Evolutionary conservation across 148 eudicot genomes (phyloP), one percentile per base, ranked within the genome.

Genomic region (Rhododendron griersonianum): DNA sequence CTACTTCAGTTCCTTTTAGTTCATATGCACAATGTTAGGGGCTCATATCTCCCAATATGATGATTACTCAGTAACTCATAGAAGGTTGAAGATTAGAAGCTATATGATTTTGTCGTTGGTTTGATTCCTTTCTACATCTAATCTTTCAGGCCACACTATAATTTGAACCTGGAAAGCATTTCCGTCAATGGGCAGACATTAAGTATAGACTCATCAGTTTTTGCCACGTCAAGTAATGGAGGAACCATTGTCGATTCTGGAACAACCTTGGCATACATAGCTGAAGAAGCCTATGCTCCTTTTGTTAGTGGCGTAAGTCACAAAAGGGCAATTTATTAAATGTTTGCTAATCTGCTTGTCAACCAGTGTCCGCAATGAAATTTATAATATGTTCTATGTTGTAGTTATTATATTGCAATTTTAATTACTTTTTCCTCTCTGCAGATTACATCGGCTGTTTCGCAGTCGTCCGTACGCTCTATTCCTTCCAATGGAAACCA

Each of bases 201-300:
- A 88, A 89, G 96, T 39, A 92, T 97, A 86, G 94, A 93, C 80
- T 87, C 91, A 85, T 85, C 88, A 81, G 99, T 91, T 47, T 93
- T 97, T 91, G 87, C 91, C 73, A 95, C 99, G 63, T 94, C 98
- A 59, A 91, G 81, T 85, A 92, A 86, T 86, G 87, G 89, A 86
- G 99, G 99, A 86, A 95, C 98, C 85, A 95, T 97, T 61, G 91
- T 97, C 78, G 99, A 97, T 89, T 91, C 99, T 74, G 99, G 99
- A 89, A 97, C 99, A 73, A 97, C 99, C 59, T 90, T 95, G 90
- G 93, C 98, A 75, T 97, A 97, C 86, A 92, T 97, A 48, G 94
- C 94, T 45, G 98, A 92, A 91, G 98, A 91, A 87, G 98, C 98
- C 78, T 97, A 91, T 90, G 94, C 92, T 81, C 96, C 98, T 81